Evolutionary conservation across 441 rosid genomes (phyloP).

Genomic region (Gossypium davidsonii): DNA sequence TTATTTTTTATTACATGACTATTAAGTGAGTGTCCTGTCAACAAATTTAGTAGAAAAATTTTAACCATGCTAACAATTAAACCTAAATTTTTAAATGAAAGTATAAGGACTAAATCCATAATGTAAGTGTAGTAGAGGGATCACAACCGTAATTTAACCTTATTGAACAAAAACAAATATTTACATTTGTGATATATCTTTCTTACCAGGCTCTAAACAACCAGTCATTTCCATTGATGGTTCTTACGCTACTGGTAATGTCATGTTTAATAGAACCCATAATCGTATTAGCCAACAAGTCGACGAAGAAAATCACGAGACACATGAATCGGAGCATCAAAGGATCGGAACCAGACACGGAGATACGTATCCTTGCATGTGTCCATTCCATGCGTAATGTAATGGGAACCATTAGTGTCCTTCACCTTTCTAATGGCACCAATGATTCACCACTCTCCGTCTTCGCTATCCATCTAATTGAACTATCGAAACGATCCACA

Average conservation of each 20-base stretch:
- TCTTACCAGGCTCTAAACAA: constrained; percentile 24
- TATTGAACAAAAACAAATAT: neutral
- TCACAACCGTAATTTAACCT: no score
- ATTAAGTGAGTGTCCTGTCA: no score
- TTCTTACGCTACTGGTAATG: constrained; percentile 21
- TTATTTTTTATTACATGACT: no score
- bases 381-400: constrained; percentile 38
- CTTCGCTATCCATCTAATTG: constrained; percentile 33
- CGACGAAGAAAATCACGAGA: neutral
- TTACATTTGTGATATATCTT: neutral
- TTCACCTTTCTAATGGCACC: constrained; percentile 29
- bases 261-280: constrained; percentile 24
- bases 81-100: no score
- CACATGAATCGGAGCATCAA: constrained; percentile 36
- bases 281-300: constrained; percentile 13
- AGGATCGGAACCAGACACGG: constrained; percentile 22
- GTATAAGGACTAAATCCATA: no score
- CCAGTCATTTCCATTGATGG: constrained; percentile 25
- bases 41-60: no score
- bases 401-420: constrained; percentile 34
- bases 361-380: constrained; percentile 36
- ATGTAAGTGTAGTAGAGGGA: no score
- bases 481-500: constrained; percentile 21
- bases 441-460: constrained; percentile 26
- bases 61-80: no score